phyloP scores from a whole-genome alignment of 495 filamentous ascomycete genomes.

The Neurospora sp. region DNA sequence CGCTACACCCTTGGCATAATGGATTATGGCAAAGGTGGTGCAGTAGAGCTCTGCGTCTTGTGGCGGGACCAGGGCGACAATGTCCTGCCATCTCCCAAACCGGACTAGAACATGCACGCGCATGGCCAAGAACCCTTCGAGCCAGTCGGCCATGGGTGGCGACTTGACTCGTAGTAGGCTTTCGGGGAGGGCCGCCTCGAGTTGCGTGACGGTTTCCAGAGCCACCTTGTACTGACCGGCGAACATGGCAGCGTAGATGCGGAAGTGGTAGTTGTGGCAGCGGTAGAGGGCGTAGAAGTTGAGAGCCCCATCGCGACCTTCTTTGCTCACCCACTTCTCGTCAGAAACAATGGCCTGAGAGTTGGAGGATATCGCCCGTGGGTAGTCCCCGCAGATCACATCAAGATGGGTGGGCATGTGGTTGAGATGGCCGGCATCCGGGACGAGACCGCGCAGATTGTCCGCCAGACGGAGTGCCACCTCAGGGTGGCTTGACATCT shows the following conservation, averaged over 20 bases:
- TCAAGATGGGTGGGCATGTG: slow-evolving; percentile 68
- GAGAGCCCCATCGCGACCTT: slow-evolving; percentile 30
- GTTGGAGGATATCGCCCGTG: slow-evolving; percentile 50
- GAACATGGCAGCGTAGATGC: slow-evolving; percentile 65
- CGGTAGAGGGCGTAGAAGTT: slow-evolving; percentile 64
- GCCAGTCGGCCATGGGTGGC: slow-evolving; percentile 64
- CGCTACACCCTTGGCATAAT: slow-evolving; percentile 58
- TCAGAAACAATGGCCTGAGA: slow-evolving; percentile 53
- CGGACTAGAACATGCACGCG: slow-evolving; percentile 54
- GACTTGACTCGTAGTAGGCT: slow-evolving; percentile 49
- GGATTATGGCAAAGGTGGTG: slow-evolving; percentile 50
- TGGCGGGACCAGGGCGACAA: slow-evolving; percentile 41
- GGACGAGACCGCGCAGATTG: slow-evolving; percentile 49
- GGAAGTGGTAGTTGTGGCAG: slow-evolving; percentile 56
- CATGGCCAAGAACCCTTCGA: slow-evolving; percentile 55
- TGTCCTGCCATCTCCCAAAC: slow-evolving; percentile 55
- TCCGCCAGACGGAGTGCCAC: slow-evolving; percentile 46
- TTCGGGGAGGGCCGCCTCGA: slow-evolving; percentile 49
- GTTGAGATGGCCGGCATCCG: slow-evolving; percentile 59
- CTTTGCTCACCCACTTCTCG: slow-evolving; percentile 41
- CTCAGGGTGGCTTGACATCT: slow-evolving; percentile 58
- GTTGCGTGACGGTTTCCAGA: slow-evolving; percentile 39
- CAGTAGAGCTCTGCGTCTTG: slow-evolving; percentile 46
- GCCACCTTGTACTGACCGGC: slow-evolving; percentile 47
- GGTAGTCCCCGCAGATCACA: slow-evolving; percentile 57